Evolutionary conservation across 371 early-diverging fungal genomes (phyloP).

Genomic region (Mycotypha africana): DNA sequence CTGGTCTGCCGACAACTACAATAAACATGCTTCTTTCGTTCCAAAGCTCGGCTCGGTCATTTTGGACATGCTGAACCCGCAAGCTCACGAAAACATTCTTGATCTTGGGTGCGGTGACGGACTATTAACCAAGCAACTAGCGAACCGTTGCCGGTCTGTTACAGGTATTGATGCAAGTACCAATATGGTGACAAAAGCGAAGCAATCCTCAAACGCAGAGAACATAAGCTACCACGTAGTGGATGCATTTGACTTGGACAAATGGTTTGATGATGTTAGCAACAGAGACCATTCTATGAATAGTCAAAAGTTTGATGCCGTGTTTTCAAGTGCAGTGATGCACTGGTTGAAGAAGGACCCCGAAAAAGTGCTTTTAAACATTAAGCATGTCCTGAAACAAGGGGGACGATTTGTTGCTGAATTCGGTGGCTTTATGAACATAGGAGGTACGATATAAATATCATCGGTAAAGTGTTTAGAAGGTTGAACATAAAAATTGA

Average conservation of each 20-base stretch:
- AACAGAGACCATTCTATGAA: too few relatives aligned
- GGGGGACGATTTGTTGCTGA: conserved; percentile 62
- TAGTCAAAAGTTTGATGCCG: conserved; percentile 44
- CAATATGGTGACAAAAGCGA: conserved; percentile 55
- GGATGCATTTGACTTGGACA: conserved; percentile 47
- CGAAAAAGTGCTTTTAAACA: conserved; percentile 50
- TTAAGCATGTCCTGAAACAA: conserved; percentile 48
- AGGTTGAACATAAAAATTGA: too few relatives aligned
- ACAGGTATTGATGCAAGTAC: conserved; percentile 61
- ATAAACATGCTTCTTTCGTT: conserved; percentile 53
- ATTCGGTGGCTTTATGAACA: conserved; percentile 55
- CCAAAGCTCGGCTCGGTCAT: conserved; percentile 48
- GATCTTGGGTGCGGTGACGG: conserved; percentile 77
- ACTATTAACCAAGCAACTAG: conserved; percentile 49
- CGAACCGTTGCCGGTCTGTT: conserved; percentile 36
- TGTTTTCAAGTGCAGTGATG: conserved; percentile 62
- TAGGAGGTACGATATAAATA: conserved; percentile 18
- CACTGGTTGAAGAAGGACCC: conserved; percentile 74
- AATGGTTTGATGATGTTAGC: conserved; percentile 42
- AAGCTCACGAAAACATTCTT: conserved; percentile 48
- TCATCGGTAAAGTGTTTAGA: too few relatives aligned
- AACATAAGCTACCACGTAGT: conserved; percentile 33
- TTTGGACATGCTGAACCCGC: conserved; percentile 41
- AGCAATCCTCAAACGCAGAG: conserved; percentile 16
- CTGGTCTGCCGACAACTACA: conserved; percentile 52